Evolutionary conservation across 1,284 basidiomycete genomes (phyloP), one percentile per base, ranked within the genome.

Genomic region (Termitomyces sp.): DNA sequence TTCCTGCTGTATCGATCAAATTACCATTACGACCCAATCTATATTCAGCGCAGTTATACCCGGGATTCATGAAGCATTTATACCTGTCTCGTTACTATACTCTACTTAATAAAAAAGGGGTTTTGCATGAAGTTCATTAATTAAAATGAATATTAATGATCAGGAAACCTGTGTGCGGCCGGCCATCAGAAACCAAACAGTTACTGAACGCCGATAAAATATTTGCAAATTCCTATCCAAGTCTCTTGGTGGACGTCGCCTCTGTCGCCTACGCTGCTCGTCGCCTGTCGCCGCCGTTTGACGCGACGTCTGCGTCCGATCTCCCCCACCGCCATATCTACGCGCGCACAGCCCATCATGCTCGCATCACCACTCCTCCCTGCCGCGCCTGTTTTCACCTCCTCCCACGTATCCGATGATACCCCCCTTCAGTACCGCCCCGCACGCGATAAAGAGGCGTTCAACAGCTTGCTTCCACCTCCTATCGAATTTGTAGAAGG

Each of bases 401-500:
- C 76, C 10, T 74, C 79, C 51, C 72, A 74, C 60, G 61, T 63
- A 43, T 64, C 74, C 44, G 82, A 84, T 50, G 79, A 82, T 64
- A 67, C 73, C 9, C 30, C 56, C 51, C 61, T 75, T 24, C 80
- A 81, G 57, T 81, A 81, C 64, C 76, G 81, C 43, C 87, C 87
- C 3, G 77, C 83, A 31, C 83, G 81, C 64, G 85, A 90, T 65
- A 67, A 85, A 56, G 86, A 88, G 53, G 72, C 83, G 5, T 90
- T 90, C 73, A 88, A 87, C 60, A 85, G 76, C 59, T 76, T 88
- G 31, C 76, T 90, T 24, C 85, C 86, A 8, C 84, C 87, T 9
- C 80, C 84, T 15, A 77, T 91, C 52, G 89, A 91, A 68, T 91
- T 91, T 55, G 73, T 90, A 43, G 87, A 91, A 66, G 89, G 88